Evolutionary conservation across 2,329 filamentous ascomycete genomes (phyloP), one percentile per base, ranked within the genome.

Genomic region (Aspergillus puulaauensis): DNA sequence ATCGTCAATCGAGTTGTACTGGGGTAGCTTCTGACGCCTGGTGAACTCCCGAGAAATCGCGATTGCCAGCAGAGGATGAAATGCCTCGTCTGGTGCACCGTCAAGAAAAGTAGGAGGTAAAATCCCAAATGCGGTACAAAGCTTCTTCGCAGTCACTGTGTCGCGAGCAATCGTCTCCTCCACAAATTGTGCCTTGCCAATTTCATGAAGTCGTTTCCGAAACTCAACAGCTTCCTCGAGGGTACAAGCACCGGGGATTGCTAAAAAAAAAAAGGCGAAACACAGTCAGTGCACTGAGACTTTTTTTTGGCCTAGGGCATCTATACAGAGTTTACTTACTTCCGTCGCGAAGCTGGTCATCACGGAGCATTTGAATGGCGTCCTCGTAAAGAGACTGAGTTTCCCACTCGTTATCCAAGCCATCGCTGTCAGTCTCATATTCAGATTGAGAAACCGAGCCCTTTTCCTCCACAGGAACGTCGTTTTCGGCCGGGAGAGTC

Each of bases 1-100:
- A 75, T 99, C 92, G 63, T 96, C 90, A 52, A 98, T 82, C 1
- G 88, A 87, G 78, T 96, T 96, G 82, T 91, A 93, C 60, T 88
- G 80, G 21, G 81, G 72, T 51, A 98, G 80, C 73, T 96, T 96
- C 63, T 86, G 85, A 49, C 93, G 87, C 75, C 91, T 95, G 54
- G 85, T 85, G 64, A 96, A 82, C 75, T 96, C 92, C 51, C 92
- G 86, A 59, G 85, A 86, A 64, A 97, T 88, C 54, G 88, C 91
- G 33, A 91, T 80, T 46, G 87, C 88, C 24, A 98, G 80, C 52
- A 96, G 79, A 59, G 83, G 81, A 72, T 89, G 90, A 73, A 91
- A 95, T 33, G 84, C 82, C 53, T 90, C 85, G 70, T 96, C 91
- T n/a, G 82, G 79, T 37, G 81, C 78, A 40, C 86, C 88, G 35